Evolutionary conservation across 1,139 yeast genomes (phyloP), one percentile per base, ranked within the genome.

Genomic region (Blastobotrys raffinosifermentans): DNA sequence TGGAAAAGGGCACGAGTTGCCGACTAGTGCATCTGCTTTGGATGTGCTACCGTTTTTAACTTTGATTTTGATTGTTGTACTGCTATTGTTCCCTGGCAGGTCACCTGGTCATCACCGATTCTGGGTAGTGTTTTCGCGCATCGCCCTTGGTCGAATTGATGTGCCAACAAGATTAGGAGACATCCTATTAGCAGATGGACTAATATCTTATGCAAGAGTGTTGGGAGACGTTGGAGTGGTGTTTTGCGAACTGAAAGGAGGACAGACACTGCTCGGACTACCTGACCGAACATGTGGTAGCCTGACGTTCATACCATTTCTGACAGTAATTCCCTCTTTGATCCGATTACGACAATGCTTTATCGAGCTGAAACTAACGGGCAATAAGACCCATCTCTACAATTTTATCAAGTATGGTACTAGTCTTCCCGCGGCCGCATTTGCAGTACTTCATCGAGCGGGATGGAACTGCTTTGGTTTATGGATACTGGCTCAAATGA

Each of bases 331-430:
- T 4, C 98, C 98, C 1, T 73, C 77, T 8, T 50, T 73, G 11
- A 75, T 89, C 25, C 72, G 98, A 50, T 69, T 91, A 26, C 72
- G 75, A 32, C 98, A 91, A 61, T 91, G 97, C 59, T 60, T 80
- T 55, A 64, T 64, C 39, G 98, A 91, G 52, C 86, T 69, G 54
- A 49, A 60, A 10, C 55, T 69, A 19, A 70, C 81, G 2, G 63
- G 64, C 7, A 68, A 75, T 26, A 58, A 40, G 27, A 66, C 66
- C 35, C 93, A 86, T 54, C 52, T 87, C 22, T 66, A 73, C 41
- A 91, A 91, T 55, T 72, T 86, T 35, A 43, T 76, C 47, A 91
- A 91, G 60, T 91, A 91, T 61, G 61, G 72, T 2, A 71, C 85
- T 2, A 77, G 82, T 25, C 61, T 84, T 25, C 95, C 96, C 0